Percentiles rank a stretch among this genome's conserved stretches.
These are phyloP conservation scores for Prunus padus DNA, from an alignment of 306 rosid genomes.

Conservation along the genomic window DNA sequence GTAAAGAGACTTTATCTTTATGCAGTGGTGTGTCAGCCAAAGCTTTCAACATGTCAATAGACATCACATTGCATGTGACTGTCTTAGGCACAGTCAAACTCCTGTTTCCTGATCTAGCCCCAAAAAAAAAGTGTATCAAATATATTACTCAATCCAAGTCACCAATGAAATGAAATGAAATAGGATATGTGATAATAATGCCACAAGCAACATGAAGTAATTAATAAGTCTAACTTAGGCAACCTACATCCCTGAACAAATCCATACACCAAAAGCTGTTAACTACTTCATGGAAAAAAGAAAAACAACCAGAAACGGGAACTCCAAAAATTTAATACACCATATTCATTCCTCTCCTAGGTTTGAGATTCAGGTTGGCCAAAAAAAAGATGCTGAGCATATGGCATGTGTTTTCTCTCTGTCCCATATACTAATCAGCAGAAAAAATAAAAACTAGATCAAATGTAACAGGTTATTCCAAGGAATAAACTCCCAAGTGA, in stretches of 20 bases:
- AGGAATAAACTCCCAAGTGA: neutral
- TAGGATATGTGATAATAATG: neutral
- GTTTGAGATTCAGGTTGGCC: neutral
- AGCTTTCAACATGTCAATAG: constrained; percentile 64
- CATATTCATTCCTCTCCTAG: neutral
- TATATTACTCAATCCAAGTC: neutral
- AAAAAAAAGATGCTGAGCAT: neutral
- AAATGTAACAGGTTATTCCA: neutral
- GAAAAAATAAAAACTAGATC: neutral
- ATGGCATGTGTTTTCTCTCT: neutral
- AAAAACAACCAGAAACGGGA: constrained; percentile 2
- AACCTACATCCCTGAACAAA: neutral
- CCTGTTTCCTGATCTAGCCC: constrained; percentile 57
- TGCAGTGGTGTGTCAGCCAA: constrained; percentile 48
- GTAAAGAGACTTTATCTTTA: constrained; percentile 28
- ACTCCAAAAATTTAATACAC: neutral
- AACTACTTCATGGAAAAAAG: neutral
- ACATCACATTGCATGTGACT: constrained; percentile 68
- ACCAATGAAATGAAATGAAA: neutral
- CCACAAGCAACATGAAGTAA: neutral
- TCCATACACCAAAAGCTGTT: neutral
- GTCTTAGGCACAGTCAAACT: constrained; percentile 70
- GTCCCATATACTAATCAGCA: neutral
- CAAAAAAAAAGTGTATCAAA: neutral
- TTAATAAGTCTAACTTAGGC: neutral